Evolutionary conservation across 1,139 yeast species (phyloP).

Genomic region (Lipomyces yarrowii): DNA sequence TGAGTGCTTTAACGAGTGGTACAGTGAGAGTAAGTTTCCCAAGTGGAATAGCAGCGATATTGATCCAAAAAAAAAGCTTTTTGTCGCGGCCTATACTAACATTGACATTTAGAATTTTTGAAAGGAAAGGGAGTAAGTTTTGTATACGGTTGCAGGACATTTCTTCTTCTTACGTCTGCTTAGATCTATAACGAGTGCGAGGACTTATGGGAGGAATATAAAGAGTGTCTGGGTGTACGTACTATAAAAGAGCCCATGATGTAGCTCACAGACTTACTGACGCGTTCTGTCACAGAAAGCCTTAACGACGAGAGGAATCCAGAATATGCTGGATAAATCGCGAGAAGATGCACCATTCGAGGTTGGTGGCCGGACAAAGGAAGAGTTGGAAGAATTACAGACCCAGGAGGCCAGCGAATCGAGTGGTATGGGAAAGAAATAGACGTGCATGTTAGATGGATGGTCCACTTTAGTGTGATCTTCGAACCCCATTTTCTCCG

Average conservation of each 20-base stretch:
- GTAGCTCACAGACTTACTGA: background rate
- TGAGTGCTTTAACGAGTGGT: conserved; percentile 92
- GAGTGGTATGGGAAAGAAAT: background rate
- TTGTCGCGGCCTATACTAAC: background rate
- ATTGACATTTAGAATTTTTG: conserved; percentile 52
- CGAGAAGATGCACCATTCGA: conserved; percentile 89
- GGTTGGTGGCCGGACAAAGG: conserved; percentile 54
- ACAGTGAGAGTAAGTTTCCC: conserved; percentile 66
- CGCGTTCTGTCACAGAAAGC: conserved; percentile 48
- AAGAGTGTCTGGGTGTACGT: conserved; percentile 73
- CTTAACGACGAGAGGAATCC: conserved; percentile 67
- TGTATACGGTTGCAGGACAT: background rate
- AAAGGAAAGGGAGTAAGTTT: conserved; percentile 57
- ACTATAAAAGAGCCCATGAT: background rate
- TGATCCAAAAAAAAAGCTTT: background rate
- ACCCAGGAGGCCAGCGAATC: background rate
- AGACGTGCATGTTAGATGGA: background rate
- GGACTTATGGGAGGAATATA: conserved; percentile 84
- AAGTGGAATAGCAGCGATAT: background rate
- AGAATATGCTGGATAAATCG: conserved; percentile 89
- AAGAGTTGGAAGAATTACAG: conserved; percentile 27
- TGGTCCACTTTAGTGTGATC: too few species aligned
- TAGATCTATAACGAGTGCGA: conserved; percentile 79
- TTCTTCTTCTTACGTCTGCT: background rate
- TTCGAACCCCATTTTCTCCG: too few species aligned